A percentile compares a stretch with the other conserved stretches of the same genome.
These are phyloP conservation scores for Sporisorium exsertum DNA, from an alignment of 1,284 basidiomycete species.

Conservation along the genomic window DNA sequence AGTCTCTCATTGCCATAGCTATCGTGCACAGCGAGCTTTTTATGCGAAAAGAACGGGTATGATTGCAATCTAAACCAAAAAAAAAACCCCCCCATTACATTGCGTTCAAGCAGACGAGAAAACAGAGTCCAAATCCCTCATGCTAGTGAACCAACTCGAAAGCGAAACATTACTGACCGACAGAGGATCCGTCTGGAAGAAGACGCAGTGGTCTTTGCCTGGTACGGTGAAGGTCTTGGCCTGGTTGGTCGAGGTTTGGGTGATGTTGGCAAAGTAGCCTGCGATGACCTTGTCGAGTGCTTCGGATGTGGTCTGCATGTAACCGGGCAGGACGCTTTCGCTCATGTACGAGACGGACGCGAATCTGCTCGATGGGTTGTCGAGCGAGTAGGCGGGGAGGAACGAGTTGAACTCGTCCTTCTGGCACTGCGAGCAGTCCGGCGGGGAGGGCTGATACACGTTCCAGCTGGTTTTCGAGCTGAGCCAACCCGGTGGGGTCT, in stretches of 20 bases:
- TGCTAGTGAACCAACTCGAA: conserved; percentile 17
- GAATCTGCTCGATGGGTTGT: conserved; percentile 29
- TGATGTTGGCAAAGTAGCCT: conserved; percentile 25
- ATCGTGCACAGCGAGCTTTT: too few relatives aligned
- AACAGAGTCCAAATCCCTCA: conserved; percentile 12
- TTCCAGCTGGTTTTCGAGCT: conserved; percentile 34
- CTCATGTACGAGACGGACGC: conserved; percentile 12
- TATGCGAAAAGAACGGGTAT: neutral
- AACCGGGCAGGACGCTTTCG: conserved; percentile 14
- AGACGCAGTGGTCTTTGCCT: conserved; percentile 15
- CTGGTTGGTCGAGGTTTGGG: conserved; percentile 15
- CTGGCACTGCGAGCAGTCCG: conserved; percentile 22
- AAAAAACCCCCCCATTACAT: neutral
- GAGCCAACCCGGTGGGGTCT: conserved; percentile 27
- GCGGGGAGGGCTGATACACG: conserved; percentile 12
- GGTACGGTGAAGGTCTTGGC: conserved; percentile 20
- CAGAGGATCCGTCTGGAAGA: conserved; percentile 8
- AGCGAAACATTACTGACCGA: conserved; percentile 7
- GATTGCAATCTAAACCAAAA: neutral
- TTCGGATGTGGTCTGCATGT: conserved; percentile 6
- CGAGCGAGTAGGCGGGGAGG: conserved; percentile 25
- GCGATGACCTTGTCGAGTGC: conserved; percentile 18
- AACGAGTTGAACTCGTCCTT: conserved; percentile 32
- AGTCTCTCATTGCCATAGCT: too few relatives aligned
- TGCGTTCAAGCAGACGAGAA: conserved; percentile 10